Base-by-base conservation (phyloP, 179 eudicot species). In the Gypsophila paniculata region DNA sequence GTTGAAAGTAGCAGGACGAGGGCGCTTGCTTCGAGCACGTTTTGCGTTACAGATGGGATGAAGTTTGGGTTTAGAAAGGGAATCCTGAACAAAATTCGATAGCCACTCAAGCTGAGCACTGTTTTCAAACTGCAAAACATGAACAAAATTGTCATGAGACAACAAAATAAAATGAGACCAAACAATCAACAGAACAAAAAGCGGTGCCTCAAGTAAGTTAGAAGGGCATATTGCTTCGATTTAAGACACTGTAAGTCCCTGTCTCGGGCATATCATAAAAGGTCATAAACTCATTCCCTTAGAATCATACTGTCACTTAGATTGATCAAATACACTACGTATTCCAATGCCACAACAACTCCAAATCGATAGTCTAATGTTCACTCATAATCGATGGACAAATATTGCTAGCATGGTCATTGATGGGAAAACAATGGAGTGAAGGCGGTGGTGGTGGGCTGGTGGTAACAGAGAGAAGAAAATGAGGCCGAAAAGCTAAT, bases 101-200 rank as follows among this genome's bases (percentile, higher is more conserved):
- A 93, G 87, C 98, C 98, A 93, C 70, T 93, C 97, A 2, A 94
- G 88, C 69, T 94, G 97, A 14, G 82, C 85, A 38, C 88, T 92
- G 78, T 94, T 96, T 69, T 88, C 97, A 63, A 88, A 87, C 99
- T 94, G 93, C n/a, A 70, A 11, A 15, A 68, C 25, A 59, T 8
- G 6, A 14, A 17, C 0, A 61, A 13, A 29, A 52, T 6, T 4
- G 42, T 69, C 74, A 48, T 39, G 44, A 44, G 69, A 51, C 66
- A 25, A 64, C 52, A 53, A 44, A 68, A 36, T 10, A 10, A 2
- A 65, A 0, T 3, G 7, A 48, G 65, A 39, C 49, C 71, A 3
- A 32, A 51, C 25, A 51, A 15, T 17, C 23, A n/a, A 12, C 12
- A 6, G 32, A 22, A 19, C 4, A 32, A 22, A 61, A 61, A 61